These are phyloP conservation scores for Monosporascus sp. DNA, from an alignment of 2,329 filamentous ascomycete genomes.

Conservation along the genomic window DNA sequence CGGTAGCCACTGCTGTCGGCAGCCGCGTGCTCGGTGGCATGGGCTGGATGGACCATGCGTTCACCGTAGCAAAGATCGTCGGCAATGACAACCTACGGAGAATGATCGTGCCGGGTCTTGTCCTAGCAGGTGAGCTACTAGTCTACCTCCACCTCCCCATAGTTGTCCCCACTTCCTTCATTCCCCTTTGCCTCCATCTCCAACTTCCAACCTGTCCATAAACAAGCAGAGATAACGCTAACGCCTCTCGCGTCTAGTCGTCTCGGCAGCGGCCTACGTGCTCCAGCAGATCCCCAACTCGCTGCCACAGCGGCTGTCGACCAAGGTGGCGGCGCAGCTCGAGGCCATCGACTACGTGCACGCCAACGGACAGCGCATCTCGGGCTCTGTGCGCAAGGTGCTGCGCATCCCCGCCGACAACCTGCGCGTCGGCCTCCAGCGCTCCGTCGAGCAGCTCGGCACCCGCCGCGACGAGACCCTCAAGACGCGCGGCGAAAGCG, in stretches of 20 bases:
- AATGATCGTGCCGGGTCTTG: constrained; percentile 73
- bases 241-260: constrained; percentile 44
- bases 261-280: constrained; percentile 73
- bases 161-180: too few species aligned
- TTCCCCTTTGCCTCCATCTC: not conserved
- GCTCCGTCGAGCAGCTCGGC: constrained; percentile 78
- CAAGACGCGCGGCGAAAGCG: constrained; percentile 77
- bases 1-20: constrained; percentile 80
- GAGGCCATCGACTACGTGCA: constrained; percentile 87
- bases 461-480: constrained; percentile 74
- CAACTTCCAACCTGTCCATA: not conserved
- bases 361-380: constrained; percentile 77
- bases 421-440: constrained; percentile 75
- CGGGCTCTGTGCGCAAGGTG: constrained; percentile 79
- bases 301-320: constrained; percentile 76
- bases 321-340: constrained; percentile 79
- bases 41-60: constrained; percentile 82
- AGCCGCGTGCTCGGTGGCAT: constrained; percentile 75
- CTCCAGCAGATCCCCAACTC: constrained; percentile 84
- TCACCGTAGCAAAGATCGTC: constrained; percentile 75
- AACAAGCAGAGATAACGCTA: constrained; percentile 19
- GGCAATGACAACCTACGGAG: constrained; percentile 76
- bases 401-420: constrained; percentile 83
- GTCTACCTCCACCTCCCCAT: not conserved
- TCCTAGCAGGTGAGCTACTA: constrained; percentile 66